These are phyloP conservation scores for Canna indica DNA, from an alignment of 176 grass and related monocot species.

Conservation along the genomic window DNA sequence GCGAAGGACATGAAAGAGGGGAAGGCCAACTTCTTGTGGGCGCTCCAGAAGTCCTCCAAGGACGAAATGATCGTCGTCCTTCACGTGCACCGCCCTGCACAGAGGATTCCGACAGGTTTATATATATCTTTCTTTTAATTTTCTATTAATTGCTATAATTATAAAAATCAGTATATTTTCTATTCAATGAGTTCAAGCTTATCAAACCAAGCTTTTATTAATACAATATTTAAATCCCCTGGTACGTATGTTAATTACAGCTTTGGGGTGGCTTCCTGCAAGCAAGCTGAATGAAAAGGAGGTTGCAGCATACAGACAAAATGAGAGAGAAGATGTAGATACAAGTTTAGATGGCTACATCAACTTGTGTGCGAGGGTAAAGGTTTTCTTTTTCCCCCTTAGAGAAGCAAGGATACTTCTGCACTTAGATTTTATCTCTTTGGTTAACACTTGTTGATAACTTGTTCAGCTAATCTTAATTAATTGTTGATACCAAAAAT, in stretches of 20 bases:
- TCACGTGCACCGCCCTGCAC: slow-evolving; percentile 44
- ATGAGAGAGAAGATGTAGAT: slow-evolving; percentile 42
- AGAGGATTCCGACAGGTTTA: slow-evolving; percentile 43
- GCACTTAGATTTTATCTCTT: neutral
- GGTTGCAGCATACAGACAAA: slow-evolving; percentile 33
- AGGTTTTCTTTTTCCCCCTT: slow-evolving; percentile 20
- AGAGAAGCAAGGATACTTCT: neutral
- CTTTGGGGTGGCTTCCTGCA: slow-evolving; percentile 33
- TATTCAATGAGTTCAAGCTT: neutral
- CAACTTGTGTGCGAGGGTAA: slow-evolving; percentile 18
- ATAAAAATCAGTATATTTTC: no score
- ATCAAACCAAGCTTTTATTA: neutral
- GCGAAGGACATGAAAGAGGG: slow-evolving; percentile 48
- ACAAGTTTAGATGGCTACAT: slow-evolving; percentile 33
- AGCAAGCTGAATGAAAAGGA: slow-evolving; percentile 43
- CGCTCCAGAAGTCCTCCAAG: slow-evolving; percentile 22
- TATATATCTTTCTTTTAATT: neutral
- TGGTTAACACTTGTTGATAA: neutral
- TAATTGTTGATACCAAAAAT: no score
- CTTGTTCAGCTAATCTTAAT: neutral
- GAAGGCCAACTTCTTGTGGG: slow-evolving; percentile 38
- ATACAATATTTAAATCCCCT: neutral
- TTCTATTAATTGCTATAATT: neutral
- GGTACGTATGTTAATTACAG: slow-evolving; percentile 12
- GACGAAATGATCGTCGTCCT: slow-evolving; percentile 30